Percentiles rank a stretch among this genome's conserved stretches.
Conservation (phyloP, 2,329 filamentous ascomycete species). For the Hypoxylon sp. region DNA sequence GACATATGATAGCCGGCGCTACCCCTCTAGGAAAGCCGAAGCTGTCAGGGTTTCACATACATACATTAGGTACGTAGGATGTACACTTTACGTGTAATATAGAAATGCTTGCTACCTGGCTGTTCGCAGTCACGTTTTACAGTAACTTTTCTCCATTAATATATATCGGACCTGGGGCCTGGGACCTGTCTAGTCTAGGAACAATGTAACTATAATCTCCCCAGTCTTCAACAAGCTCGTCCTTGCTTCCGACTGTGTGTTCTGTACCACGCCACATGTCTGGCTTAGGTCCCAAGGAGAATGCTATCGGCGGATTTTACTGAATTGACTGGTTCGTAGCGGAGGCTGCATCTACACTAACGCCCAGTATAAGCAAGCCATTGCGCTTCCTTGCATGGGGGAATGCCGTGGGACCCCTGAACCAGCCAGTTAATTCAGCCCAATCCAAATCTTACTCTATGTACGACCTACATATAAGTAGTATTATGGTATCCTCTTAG, state of each 20-base stretch:
- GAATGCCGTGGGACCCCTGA: constrained; percentile 36
- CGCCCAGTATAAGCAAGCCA: constrained; percentile 24
- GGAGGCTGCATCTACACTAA: constrained; percentile 16
- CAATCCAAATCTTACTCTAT: constrained; percentile 24
- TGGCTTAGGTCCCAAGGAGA: not conserved
- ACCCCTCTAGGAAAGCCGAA: constrained; percentile 40
- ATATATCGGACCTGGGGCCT: constrained; percentile 2
- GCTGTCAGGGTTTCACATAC: constrained; percentile 12
- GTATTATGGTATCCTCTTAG: constrained; percentile 25
- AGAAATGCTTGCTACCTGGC: constrained; percentile 4
- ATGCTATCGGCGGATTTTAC: constrained; percentile 21
- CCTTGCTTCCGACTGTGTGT: constrained; percentile 6
- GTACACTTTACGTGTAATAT: constrained; percentile 15
- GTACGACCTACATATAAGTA: not conserved
- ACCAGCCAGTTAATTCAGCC: constrained; percentile 35
- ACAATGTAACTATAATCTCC: not conserved
- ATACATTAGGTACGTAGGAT: not conserved
- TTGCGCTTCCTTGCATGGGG: constrained; percentile 33
- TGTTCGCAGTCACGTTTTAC: not conserved
- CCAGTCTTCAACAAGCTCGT: constrained; percentile 1
- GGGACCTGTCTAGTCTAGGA: not conserved
- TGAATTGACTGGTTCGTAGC: constrained; percentile 15
- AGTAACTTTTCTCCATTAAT: not conserved
- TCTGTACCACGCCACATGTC: constrained; percentile 3
- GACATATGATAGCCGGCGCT: constrained; percentile 24